Conservation (phyloP, 2,329 filamentous ascomycete species). For the Penicillium sp. region DNA sequence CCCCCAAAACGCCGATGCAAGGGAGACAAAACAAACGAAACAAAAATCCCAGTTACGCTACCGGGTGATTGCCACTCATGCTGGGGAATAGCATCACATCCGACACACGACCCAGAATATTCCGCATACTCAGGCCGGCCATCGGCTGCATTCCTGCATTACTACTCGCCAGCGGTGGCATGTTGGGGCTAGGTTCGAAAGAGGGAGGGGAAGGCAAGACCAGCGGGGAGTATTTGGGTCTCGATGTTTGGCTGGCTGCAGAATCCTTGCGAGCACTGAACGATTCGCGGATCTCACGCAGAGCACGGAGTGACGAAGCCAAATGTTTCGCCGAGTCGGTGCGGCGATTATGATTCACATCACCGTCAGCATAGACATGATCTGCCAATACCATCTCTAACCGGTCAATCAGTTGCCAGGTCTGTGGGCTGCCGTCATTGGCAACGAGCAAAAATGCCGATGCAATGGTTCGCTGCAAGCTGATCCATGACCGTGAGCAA, state of each 20-base stretch:
- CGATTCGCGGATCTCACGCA: conserved; percentile 33
- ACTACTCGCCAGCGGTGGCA: conserved; percentile 2
- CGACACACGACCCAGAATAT: conserved; percentile 35
- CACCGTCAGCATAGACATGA: conserved; percentile 32
- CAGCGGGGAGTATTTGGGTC: conserved; percentile 10
- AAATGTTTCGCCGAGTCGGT: conserved; percentile 38
- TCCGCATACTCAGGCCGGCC: conserved; percentile 31
- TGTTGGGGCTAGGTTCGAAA: conserved; percentile 7
- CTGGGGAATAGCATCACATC: conserved; percentile 39
- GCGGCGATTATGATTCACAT: conserved; percentile 24
- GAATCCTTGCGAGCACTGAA: conserved; percentile 22
- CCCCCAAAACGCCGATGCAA: neutral
- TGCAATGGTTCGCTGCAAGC: conserved; percentile 42
- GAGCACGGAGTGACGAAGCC: conserved; percentile 33
- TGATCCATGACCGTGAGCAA: conserved; percentile 45
- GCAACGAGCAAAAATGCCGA: conserved; percentile 42
- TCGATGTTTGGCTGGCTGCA: neutral
- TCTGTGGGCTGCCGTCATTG: conserved; percentile 29
- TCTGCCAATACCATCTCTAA: conserved; percentile 33
- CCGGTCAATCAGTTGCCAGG: conserved; percentile 29
- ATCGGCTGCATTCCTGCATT: conserved; percentile 2
- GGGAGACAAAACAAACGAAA: neutral
- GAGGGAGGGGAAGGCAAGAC: conserved; percentile 19
- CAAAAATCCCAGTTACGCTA: neutral
- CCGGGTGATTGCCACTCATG: conserved; percentile 21